Evolutionary conservation across 2,329 filamentous ascomycete genomes (phyloP).

Genomic region (Cladosporium phlei): DNA sequence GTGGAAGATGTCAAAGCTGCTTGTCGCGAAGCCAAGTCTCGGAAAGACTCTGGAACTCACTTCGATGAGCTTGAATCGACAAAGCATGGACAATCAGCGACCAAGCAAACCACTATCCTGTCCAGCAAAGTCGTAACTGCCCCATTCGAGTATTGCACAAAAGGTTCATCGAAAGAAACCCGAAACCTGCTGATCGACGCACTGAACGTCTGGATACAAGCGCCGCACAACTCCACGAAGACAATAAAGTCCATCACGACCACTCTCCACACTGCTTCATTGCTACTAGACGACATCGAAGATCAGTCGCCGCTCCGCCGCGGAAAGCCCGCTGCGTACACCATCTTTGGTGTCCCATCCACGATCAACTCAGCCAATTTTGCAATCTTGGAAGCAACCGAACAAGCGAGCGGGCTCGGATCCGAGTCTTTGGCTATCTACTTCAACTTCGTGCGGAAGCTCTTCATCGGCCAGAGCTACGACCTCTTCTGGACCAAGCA

Average conservation of each 20-base stretch:
- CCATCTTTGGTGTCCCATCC: neutral
- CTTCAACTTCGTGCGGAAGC: neutral
- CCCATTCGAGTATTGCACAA: neutral
- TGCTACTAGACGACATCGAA: neutral
- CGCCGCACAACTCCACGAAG: neutral
- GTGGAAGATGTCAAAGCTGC: neutral
- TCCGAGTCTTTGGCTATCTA: neutral
- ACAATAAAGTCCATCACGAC: neutral
- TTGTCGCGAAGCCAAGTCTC: no score
- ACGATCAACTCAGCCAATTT: slow-evolving; percentile 2
- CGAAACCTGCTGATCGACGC: neutral
- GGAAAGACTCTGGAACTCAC: no score
- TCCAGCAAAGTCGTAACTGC: no score
- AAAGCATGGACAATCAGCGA: no score
- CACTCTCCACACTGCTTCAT: neutral
- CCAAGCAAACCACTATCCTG: no score
- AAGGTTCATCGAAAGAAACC: neutral
- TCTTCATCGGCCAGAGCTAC: neutral
- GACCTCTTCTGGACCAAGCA: neutral
- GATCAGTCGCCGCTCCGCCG: neutral
- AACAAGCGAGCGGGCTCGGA: neutral
- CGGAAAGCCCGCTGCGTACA: neutral
- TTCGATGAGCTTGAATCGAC: no score
- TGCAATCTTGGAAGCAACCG: neutral
- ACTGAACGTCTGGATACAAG: neutral